Base-by-base conservation (phyloP, 768 basidiomycete genomes). In the Podaxis pistillaris region DNA sequence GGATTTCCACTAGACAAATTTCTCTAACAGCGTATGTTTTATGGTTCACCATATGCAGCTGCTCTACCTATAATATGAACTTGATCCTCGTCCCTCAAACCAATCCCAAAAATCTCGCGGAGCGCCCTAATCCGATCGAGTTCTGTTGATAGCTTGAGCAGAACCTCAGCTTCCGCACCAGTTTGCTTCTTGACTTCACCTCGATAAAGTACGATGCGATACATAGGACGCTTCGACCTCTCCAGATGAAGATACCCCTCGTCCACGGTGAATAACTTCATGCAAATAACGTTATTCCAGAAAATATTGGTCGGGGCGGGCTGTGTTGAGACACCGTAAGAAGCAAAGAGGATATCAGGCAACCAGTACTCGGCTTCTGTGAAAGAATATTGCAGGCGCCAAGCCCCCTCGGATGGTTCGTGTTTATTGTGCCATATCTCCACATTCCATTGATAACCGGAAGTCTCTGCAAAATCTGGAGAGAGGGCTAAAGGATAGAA, bases 371-470 rank as follows among this genome's bases (percentile, higher is more conserved):
- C 74, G 15, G 63, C 64, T 54, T 74, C 74, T 7, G 68, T 60
- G 61, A 77, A 75, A 9, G 69, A 58, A 53, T 68, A 73, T 15
- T 71, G 63, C 11, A 70, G 55, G 28, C 60, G 58, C 74, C 73
- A 76, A 33, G 60, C 22, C 22, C 6, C 36, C 37, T 46, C 5
- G 47, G 50, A 19, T 61, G 54, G 26, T 9, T 40, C 51, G 3
- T n/a, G 28, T 19, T 65, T 52, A 38, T 64, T 65, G 33, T 60
- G 67, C 56, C 61, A 58, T 19, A 68, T 56, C 63, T 72, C 65
- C 19, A 66, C 9, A 26, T 46, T 33, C 62, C 65, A 66, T 26
- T 69, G 58, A 11, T 63, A 60, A 40, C 51, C 50, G 2, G 51
- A 37, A 1, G 22, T 40, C 13, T 37, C 30, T 6, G 38, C 5